Evolutionary conservation across 1,284 basidiomycete species (phyloP), one percentile per base, ranked within the genome.

Genomic region (Blastosporella zonata): DNA sequence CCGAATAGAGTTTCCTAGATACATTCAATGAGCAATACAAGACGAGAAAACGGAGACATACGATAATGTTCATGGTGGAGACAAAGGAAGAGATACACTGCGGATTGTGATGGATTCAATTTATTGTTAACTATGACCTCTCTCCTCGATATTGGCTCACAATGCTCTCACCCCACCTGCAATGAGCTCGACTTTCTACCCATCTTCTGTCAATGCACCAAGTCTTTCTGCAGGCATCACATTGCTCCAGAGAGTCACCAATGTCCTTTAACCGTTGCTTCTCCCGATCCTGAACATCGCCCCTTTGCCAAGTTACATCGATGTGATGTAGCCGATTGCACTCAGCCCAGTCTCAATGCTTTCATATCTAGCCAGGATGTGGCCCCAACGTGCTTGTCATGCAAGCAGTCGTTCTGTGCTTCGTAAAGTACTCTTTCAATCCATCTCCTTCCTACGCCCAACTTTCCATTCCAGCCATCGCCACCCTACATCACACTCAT

Each of bases 1-100:
- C 96, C 96, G 67, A 99, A 99, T 36, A 97, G 82, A 0, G 90
- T 87, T 77, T 97, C 93, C 93, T 95, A 34, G 25, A 46, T 40
- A 57, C 20, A 58, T 49, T 43, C 39, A 37, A 45, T 49, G 39
- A 42, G 38, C 25, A 28, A 39, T 47, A 29, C 33, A 38, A 28
- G 13, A 22, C 33, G 46, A 27, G 22, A 45, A 34, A 47, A 29
- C 18, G 44, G 15, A 34, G 50, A 70, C 80, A 60, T 67, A 84
- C 84, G 54, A 87, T 82, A 64, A 87, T 83, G 66, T 87, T 87
- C 84, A 87, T 87, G 70, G 59, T 62, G 62, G 49, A 36, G 31
- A 38, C 10, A 21, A 42, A 47, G 25, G 22, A 46, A 44, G 36
- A 20, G 13, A 35, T 9, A 38, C 18, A 12, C 41, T 51, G 49